Evolutionary conservation across 2,329 filamentous ascomycete species (phyloP), one percentile per base, ranked within the genome.

Genomic region (Fusarium clavum): DNA sequence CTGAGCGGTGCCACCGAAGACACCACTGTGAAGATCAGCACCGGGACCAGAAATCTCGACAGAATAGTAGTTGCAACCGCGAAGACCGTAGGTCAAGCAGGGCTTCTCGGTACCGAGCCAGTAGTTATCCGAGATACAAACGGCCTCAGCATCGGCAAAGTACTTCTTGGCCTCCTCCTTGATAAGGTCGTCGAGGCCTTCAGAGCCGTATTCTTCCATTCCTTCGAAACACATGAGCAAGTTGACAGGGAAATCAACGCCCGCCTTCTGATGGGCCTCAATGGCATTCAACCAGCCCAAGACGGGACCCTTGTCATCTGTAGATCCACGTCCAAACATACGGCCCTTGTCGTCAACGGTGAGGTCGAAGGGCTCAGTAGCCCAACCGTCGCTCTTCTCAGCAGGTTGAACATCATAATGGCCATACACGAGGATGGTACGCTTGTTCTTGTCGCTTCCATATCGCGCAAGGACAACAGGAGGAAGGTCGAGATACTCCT

Each of bases 71-170:
- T 97, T 98, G 90, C 93, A 97, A 57, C 96, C 96, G 73, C 96
- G 92, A 69, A 99, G 91, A 75, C 96, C 96, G 80, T 99, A 99
- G 12, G 96, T 99, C 77, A 99, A 84, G 81, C 96, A 99, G 14
- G 96, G 96, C 87, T 98, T 98, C 87, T 98, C 94, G 8, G 96
- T 98, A 63, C 96, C 96, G 43, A 99, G 90, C 96, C 96, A 99
- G 90, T 99, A 99, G 88, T 99, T 99, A 83, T 99, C 96, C 49
- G 94, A 97, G 79, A 99, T 99, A 84, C 96, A 99, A 65, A 98
- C 94, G 8, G 94, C 96, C 73, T 99, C 96, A 38, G 94, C 90
- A 76, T 98, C 95, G 77, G 94, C 94, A 85, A 99, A 99, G 86
- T 91, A 98, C 76, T 93, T 92, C 84, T 97, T 94, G 72, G 92